Conservation (phyloP, 257 asterid genomes). For the Solanum tarijense region DNA sequence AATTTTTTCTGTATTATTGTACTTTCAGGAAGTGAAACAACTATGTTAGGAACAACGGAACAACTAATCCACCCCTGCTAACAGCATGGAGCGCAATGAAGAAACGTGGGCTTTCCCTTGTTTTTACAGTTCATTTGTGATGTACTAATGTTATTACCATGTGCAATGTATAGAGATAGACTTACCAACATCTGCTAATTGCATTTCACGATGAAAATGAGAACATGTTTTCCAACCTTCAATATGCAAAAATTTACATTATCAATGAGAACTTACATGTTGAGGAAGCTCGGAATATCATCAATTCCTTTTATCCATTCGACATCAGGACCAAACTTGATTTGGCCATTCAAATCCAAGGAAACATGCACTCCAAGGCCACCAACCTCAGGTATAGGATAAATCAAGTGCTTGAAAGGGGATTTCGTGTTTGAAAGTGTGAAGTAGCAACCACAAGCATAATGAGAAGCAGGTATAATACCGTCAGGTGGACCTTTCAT, state of each 20-base stretch:
- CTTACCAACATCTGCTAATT: background rate
- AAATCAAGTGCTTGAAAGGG: constrained; percentile 69
- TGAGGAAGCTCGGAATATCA: constrained; percentile 54
- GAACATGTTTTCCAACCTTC: background rate
- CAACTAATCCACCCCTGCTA: background rate
- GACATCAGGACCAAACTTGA: constrained; percentile 88
- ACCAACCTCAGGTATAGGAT: constrained; percentile 91
- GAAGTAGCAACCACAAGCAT: constrained; percentile 89
- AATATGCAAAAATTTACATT: background rate
- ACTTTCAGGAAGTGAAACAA: background rate
- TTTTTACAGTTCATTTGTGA: background rate
- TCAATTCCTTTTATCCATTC: constrained; percentile 71
- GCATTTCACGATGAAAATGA: background rate
- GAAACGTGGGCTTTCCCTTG: background rate
- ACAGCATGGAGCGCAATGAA: background rate
- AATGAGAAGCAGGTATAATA: constrained; percentile 38
- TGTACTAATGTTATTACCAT: background rate
- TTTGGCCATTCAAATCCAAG: constrained; percentile 66
- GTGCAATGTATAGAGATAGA: background rate
- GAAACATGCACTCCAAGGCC: constrained; percentile 96
- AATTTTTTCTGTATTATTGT: background rate
- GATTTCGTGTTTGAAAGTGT: constrained; percentile 35
- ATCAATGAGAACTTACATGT: constrained; percentile 39
- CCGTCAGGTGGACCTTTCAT: constrained; percentile 30
- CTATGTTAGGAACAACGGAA: background rate